phyloP scores from a whole-genome alignment of 2,329 filamentous ascomycete species.

The Cladophialophora bantiana region DNA sequence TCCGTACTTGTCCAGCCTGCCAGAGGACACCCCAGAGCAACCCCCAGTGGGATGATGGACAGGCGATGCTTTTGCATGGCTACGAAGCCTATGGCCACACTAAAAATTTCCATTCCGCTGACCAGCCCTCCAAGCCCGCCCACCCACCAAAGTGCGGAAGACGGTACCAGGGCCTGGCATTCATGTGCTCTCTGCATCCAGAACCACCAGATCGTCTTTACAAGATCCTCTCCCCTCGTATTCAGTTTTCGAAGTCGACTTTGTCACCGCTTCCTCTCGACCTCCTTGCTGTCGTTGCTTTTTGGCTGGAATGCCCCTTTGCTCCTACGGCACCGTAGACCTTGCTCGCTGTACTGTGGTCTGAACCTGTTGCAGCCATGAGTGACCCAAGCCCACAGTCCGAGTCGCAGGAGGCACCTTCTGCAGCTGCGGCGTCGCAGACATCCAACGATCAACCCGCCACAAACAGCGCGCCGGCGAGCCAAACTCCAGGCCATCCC shows the following conservation, averaged over 20 bases:
- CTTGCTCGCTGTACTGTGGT: not conserved
- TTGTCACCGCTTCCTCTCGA: not conserved
- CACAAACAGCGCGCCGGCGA: constrained; percentile 38
- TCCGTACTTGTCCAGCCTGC: not conserved
- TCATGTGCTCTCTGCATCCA: constrained; percentile 8
- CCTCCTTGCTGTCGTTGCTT: not conserved
- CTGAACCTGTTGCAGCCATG: constrained; percentile 25
- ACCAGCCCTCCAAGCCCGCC: not conserved
- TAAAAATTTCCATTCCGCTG: constrained; percentile 7
- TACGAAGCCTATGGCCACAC: not conserved
- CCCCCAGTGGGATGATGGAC: not conserved
- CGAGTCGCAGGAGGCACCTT: constrained; percentile 33
- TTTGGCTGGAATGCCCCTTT: not conserved
- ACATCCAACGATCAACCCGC: constrained; percentile 24
- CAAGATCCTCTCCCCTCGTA: not conserved
- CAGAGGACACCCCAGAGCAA: no score
- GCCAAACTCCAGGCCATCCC: constrained; percentile 54
- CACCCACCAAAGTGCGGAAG: constrained; percentile 2
- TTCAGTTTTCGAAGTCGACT: not conserved
- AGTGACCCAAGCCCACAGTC: constrained; percentile 32
- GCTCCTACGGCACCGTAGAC: constrained; percentile 4
- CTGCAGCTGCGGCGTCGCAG: constrained; percentile 27
- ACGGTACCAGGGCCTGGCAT: constrained; percentile 1
- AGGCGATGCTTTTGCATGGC: not conserved
- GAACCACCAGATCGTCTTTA: constrained; percentile 4